Evolutionary conservation across 148 eudicot species (phyloP), one percentile per base, ranked within the genome.

Genomic region (Pharnaceum exiguum): DNA sequence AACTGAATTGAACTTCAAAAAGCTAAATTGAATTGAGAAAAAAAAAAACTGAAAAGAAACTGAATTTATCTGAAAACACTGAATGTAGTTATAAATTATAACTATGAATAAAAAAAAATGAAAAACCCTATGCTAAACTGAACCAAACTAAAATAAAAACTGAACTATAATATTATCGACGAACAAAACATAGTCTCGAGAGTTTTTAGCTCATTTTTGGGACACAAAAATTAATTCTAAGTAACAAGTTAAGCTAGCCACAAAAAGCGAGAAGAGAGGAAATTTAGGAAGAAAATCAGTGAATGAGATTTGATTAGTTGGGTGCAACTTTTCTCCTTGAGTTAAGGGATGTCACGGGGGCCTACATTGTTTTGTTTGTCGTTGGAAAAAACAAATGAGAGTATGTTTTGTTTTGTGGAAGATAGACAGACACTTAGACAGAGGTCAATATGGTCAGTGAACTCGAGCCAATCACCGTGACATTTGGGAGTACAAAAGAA

Each of bases 241-340:
- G n/a, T n/a, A n/a, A n/a, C n/a, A n/a, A n/a, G n/a, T n/a, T n/a
- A n/a, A n/a, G n/a, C n/a, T n/a, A 10, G 23, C 11, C 12, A 21
- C 5, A 12, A 35, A 40, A 13, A 26, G 22, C 42, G 24, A 8
- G 16, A 36, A 44, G 7, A 21, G 74, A 69, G 45, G 49, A 32
- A 69, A 55, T 45, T 54, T 36, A 17, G 55, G 73, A 40, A 65
- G n/a, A n/a, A 55, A 65, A 33, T 52, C 31, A 23, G 55, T 62
- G 74, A 70, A 62, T 62, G 68, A 56, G 50, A 55, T 47, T 56
- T 70, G 59, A 44, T 32, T 59, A 64, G n/a, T n/a, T n/a, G n/a
- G n/a, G n/a, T n/a, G n/a, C 8, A 30, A 50, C 54, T 49, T 70
- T 63, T 17, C 65, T 70, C 74, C 74, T 63, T 63, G 35, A 56